Base-by-base conservation (phyloP, 2,329 filamentous ascomycete species). In the Lizonia empirigonia region DNA sequence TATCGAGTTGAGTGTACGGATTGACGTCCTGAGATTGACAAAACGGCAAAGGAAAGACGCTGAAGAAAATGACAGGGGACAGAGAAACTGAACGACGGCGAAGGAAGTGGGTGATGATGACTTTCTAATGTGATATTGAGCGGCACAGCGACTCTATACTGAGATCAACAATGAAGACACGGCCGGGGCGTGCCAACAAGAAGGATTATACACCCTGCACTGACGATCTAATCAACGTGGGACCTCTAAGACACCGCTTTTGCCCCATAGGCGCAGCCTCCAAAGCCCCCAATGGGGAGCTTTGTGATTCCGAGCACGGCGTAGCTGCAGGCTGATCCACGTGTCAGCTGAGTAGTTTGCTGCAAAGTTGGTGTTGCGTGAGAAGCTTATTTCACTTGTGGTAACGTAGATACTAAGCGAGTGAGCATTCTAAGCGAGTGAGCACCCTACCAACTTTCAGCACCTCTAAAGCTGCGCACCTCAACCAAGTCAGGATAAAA, bases 341-440 rank as follows among this genome's bases (percentile, higher is more conserved):
- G 37, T 32, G 35, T 54, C 44, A 54, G 55, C 56, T 63, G 47
- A 52, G 48, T 38, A 36, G 35, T 46, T 47, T 35, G 48, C 27
- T 50, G 37, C 50, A 56, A 55, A 51, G 50, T 58, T 56, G 50
- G 57, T 57, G 24, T 46, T 40, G 47, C 42, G 53, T 53, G 38
- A 58, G 54, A 62, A 55, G 59, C 60, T 59, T 65, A 33, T 35
- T 27, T 44, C 39, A 39, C 35, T 52, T 48, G 45, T 41, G 39
- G 55, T 53, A 51, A 53, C n/a, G n/a, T n/a, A n/a, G n/a, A n/a
- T n/a, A n/a, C n/a, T n/a, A n/a, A n/a, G n/a, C n/a, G n/a, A n/a
- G n/a, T n/a, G n/a, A n/a, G n/a, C n/a, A n/a, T n/a, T n/a, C n/a
- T n/a, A n/a, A n/a, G n/a, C n/a, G n/a, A n/a, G n/a, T n/a, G n/a